Base-by-base conservation (phyloP, 2,329 filamentous ascomycete genomes). In the Emmonsiellopsis sp. region DNA sequence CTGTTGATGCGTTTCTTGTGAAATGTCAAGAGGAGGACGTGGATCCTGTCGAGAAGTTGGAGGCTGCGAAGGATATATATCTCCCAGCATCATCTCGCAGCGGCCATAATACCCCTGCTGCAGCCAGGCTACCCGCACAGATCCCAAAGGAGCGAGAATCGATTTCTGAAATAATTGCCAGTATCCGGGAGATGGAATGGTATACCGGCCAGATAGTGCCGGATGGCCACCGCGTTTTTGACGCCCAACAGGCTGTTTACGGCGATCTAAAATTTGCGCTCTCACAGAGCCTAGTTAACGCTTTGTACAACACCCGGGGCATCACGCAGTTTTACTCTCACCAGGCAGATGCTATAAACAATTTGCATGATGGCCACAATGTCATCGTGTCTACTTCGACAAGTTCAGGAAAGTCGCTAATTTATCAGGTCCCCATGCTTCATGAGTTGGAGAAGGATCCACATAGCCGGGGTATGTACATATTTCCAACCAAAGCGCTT, bases 381-480 rank as follows among this genome's bases (percentile, higher is more conserved):
- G 89, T 97, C 11, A 92, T 98, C 50, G 86, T 98, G 1, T 85
- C 91, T 1, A 98, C 93, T 0, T 95, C 92, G 0, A 98, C 93
- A 0, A 95, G 88, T 65, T 98, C 93, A 1, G 93, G 93, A 9
- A 98, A 98, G 69, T 96, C 90, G 5, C 74, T 98, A n/a, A 96
- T 98, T 56, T 98, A 97, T 64, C 93, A 98, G 64, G 79, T 98
- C 13, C 93, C 93, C 0, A 89, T 98, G 44, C 73, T 98, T 9
- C 84, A 95, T 64, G 86, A 88, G 49, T 74, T 98, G 2, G 92
- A 98, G 68, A 76, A 82, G 51, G 87, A 97, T 62, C 73, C 70
- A 2, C 77, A 84, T 53, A 87, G 88, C 7, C 78, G 93, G 61
- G 93, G 93, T 2, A 89, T 98, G 84, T 97, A 96, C 66, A 95